phyloP scores from a whole-genome alignment of 768 basidiomycete species.

The Ramaria sp. region DNA sequence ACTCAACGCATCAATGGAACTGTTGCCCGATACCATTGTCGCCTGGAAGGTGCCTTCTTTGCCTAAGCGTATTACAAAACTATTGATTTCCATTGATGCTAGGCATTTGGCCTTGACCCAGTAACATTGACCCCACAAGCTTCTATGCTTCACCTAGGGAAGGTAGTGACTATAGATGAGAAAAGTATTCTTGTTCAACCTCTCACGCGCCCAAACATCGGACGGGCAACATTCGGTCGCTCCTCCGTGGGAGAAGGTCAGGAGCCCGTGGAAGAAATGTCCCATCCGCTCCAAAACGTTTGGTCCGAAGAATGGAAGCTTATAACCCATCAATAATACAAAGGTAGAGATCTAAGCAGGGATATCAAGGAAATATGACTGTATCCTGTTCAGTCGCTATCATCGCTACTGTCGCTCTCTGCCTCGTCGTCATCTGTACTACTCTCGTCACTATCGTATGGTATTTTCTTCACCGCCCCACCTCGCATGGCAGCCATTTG shows the following conservation, averaged over 20 bases:
- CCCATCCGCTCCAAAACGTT: not conserved
- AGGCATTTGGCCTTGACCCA: conserved; percentile 8
- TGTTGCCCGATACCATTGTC: conserved; percentile 17
- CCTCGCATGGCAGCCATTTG: conserved; percentile 98
- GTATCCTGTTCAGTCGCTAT: conserved; percentile 30
- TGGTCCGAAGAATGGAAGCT: conserved; percentile 2
- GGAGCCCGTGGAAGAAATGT: not conserved
- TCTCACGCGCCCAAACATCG: not conserved
- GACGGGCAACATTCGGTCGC: conserved; percentile 4
- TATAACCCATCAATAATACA: conserved; percentile 1
- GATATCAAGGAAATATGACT: not conserved
- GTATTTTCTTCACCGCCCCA: conserved; percentile 62
- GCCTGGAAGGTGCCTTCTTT: conserved; percentile 25
- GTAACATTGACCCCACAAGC: conserved; percentile 6
- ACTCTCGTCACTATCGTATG: conserved; percentile 33
- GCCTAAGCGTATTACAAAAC: not conserved
- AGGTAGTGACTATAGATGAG: not conserved
- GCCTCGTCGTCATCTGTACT: conserved; percentile 37
- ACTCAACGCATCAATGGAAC: conserved; percentile 12
- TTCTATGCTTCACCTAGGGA: conserved; percentile 4
- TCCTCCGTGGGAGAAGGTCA: not conserved
- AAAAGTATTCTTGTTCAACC: not conserved
- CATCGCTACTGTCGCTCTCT: conserved; percentile 34
- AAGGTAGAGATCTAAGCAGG: not conserved
- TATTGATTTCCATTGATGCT: not conserved